phyloP scores from a whole-genome alignment of 345 rosid species.

The Arabidopsis arenosa region DNA sequence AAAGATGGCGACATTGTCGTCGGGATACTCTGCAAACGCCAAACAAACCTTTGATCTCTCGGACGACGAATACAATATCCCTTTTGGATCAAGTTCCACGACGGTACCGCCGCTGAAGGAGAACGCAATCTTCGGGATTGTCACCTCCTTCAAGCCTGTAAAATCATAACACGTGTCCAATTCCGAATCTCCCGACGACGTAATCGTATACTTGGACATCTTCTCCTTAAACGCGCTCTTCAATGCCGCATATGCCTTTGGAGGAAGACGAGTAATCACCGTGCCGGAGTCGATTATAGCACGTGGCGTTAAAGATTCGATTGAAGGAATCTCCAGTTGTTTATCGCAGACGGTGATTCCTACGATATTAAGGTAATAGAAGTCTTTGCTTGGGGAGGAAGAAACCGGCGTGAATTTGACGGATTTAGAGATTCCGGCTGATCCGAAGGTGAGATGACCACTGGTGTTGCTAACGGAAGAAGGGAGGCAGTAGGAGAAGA shows the following conservation, averaged over 20 bases:
- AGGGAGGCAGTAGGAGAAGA: slow-evolving; percentile 79
- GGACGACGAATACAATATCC: slow-evolving; percentile 48
- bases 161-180: slow-evolving; percentile 80
- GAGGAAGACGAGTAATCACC: slow-evolving; percentile 69
- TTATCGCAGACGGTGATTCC: slow-evolving; percentile 59
- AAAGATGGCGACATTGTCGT: too few relatives aligned
- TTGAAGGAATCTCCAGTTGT: slow-evolving; percentile 48
- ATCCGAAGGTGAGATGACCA: slow-evolving; percentile 70
- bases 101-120: slow-evolving; percentile 48
- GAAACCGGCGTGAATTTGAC: slow-evolving; percentile 63
- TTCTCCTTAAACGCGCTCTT: slow-evolving; percentile 45
- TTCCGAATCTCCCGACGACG: slow-evolving; percentile 36
- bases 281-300: slow-evolving; percentile 87
- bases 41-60: slow-evolving; percentile 59
- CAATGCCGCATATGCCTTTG: slow-evolving; percentile 54
- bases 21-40: slow-evolving; percentile 56
- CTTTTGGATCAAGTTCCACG: slow-evolving; percentile 45
- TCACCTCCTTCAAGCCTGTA: slow-evolving; percentile 35
- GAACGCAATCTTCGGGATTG: slow-evolving; percentile 55
- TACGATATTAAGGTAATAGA: slow-evolving; percentile 58
- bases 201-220: slow-evolving; percentile 60
- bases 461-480: slow-evolving; percentile 48
- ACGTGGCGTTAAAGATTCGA: slow-evolving; percentile 47
- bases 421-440: slow-evolving; percentile 42
- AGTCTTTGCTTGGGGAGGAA: slow-evolving; percentile 22